Conservation (phyloP, 768 basidiomycete genomes). For the Podaxis mareebaensis region DNA sequence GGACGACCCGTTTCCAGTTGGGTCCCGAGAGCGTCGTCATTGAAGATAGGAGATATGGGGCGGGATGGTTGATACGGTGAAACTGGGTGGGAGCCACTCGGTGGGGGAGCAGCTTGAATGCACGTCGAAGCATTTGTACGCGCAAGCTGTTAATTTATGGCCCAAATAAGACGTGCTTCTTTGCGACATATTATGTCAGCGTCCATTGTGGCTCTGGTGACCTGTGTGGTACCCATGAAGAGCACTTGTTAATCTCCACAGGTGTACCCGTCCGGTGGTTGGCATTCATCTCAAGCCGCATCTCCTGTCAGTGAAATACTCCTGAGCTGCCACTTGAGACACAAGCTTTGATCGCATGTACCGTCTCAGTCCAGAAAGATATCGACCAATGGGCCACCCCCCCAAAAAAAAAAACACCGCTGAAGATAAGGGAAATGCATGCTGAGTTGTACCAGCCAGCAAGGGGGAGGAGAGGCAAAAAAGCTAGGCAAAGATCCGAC, state of each 20-base stretch:
- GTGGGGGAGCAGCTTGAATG: not conserved
- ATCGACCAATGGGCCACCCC: not conserved
- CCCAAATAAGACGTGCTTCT: not conserved
- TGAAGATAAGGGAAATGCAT: not conserved
- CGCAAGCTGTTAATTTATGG: not conserved
- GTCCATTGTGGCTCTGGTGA: not conserved
- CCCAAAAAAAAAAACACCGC: not conserved
- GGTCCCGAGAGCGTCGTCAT: constrained; percentile 15
- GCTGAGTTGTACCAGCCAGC: not conserved
- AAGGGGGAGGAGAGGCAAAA: not conserved
- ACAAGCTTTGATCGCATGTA: not conserved
- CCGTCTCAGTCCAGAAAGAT: not conserved
- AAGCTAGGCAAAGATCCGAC: constrained; percentile 11
- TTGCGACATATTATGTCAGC: constrained; percentile 1
- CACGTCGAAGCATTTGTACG: constrained; percentile 4
- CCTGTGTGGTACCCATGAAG: constrained; percentile 9
- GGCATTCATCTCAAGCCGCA: not conserved
- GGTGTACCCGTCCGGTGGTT: not conserved
- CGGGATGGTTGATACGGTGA: not conserved
- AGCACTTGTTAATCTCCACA: not conserved
- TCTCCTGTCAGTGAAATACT: not conserved
- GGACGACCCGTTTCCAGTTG: constrained; percentile 37
- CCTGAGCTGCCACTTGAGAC: not conserved
- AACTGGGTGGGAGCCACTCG: not conserved
- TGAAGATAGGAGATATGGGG: not conserved